Conservation (phyloP, 495 filamentous ascomycete species). For the Bombardia bombarda region DNA sequence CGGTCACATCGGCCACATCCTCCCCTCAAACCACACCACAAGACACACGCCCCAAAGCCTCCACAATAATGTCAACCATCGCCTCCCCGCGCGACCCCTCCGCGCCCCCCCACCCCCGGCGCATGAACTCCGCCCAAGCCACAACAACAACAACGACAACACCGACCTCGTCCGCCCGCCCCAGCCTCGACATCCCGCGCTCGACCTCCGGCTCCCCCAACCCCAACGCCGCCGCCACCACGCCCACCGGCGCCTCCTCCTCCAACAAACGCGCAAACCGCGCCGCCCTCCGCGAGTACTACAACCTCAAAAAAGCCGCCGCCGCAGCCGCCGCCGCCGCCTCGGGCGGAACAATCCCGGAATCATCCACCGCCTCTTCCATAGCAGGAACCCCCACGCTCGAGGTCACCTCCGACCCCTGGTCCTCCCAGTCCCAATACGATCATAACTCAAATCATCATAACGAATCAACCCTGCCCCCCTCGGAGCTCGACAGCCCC, state of each 20-base stretch:
- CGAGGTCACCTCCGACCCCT: constrained; percentile 26
- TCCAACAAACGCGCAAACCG: constrained; percentile 43
- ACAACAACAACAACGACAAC: constrained; percentile 40
- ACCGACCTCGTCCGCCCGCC: constrained; percentile 64
- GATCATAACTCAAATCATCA: constrained; percentile 17
- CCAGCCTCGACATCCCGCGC: constrained; percentile 59
- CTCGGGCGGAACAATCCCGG: constrained; percentile 3
- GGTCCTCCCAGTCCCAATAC: too few species aligned
- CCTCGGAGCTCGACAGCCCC: constrained; percentile 47
- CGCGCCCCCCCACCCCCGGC: constrained; percentile 26
- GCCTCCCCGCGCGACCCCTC: constrained; percentile 57
- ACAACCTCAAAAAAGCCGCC: constrained; percentile 59
- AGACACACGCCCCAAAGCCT: constrained; percentile 1
- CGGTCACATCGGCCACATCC: background rate
- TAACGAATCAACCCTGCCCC: constrained; percentile 22
- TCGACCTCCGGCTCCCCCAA: constrained; percentile 45
- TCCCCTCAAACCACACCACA: background rate
- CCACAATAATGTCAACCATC: constrained; percentile 61
- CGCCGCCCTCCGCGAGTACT: constrained; percentile 87
- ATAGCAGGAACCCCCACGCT: constrained; percentile 24
- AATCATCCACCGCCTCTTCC: too few species aligned
- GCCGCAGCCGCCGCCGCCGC: constrained; percentile 3
- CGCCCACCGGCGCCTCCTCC: constrained; percentile 36
- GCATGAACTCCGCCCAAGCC: constrained; percentile 28
- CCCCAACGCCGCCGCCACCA: constrained; percentile 36